phyloP scores from a whole-genome alignment of 2,329 filamentous ascomycete genomes.

The Microdochium paspali region DNA sequence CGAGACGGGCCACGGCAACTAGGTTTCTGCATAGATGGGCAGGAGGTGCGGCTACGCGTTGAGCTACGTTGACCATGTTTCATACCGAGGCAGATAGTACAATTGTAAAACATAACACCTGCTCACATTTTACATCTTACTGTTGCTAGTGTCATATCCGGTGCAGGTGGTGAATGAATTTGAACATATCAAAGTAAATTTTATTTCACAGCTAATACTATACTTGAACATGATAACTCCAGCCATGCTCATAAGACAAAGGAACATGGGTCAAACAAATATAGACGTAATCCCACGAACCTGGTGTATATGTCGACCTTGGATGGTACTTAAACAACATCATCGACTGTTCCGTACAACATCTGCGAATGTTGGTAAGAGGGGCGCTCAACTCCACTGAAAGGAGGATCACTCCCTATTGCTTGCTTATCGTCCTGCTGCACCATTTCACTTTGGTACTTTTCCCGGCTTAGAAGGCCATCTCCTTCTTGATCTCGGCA shows the following conservation, averaged over 20 bases:
- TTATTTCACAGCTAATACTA: slow-evolving; percentile 1
- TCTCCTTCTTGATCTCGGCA: slow-evolving; percentile 96
- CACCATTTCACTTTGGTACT: background rate
- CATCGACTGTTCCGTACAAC: background rate
- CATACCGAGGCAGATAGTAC: too few relatives aligned
- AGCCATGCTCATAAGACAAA: background rate
- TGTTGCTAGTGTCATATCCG: too few relatives aligned
- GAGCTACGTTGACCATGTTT: slow-evolving; percentile 33
- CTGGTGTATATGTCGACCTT: background rate
- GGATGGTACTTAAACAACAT: background rate
- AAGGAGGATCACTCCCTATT: background rate
- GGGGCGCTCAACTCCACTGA: background rate
- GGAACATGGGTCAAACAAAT: background rate
- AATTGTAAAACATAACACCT: too few relatives aligned
- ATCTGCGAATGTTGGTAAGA: background rate
- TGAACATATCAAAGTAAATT: background rate
- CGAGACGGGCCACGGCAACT: slow-evolving; percentile 71
- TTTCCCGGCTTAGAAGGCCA: slow-evolving; percentile 47
- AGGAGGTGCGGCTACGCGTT: slow-evolving; percentile 61
- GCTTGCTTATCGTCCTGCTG: background rate
- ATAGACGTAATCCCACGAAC: background rate
- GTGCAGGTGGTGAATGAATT: too few relatives aligned
- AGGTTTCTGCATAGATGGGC: slow-evolving; percentile 72
- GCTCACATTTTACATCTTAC: too few relatives aligned
- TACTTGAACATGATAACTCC: background rate